Conservation (phyloP, 768 basidiomycete genomes). For the Harrya chromipes region DNA sequence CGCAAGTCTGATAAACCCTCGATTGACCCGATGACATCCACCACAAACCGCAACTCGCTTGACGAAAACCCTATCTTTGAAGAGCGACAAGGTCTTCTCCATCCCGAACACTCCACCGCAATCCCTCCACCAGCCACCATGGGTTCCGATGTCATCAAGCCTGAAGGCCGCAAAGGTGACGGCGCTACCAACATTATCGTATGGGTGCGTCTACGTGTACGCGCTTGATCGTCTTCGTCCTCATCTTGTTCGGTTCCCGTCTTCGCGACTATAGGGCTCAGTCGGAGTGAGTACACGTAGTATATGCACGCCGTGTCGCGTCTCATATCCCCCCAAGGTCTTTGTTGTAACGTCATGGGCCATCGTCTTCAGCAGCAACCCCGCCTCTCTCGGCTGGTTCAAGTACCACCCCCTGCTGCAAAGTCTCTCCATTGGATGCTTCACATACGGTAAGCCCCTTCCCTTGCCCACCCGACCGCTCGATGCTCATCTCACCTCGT, state of each 20-base stretch:
- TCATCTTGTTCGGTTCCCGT: neutral
- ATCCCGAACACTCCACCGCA: neutral
- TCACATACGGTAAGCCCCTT: constrained; percentile 55
- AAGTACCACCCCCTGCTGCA: constrained; percentile 65
- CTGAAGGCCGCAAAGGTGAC: constrained; percentile 41
- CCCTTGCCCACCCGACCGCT: no score
- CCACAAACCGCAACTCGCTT: neutral
- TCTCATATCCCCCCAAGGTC: constrained; percentile 32
- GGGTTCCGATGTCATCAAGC: constrained; percentile 29
- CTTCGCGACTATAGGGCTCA: constrained; percentile 8
- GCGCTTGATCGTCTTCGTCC: neutral
- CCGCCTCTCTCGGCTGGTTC: constrained; percentile 55
- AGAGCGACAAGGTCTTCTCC: constrained; percentile 18
- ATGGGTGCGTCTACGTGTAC: constrained; percentile 31
- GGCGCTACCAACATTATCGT: constrained; percentile 31
- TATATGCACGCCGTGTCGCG: neutral
- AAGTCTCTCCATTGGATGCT: constrained; percentile 48
- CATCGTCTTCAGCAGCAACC: constrained; percentile 44
- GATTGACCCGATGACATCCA: no score
- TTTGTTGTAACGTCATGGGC: constrained; percentile 44
- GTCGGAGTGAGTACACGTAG: constrained; percentile 13
- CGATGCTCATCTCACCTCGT: no score
- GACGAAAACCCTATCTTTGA: neutral
- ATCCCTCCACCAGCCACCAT: constrained; percentile 6
- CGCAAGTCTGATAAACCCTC: no score